Conservation (phyloP, 2,329 filamentous ascomycete genomes). For the Stromatinia cepivora region DNA sequence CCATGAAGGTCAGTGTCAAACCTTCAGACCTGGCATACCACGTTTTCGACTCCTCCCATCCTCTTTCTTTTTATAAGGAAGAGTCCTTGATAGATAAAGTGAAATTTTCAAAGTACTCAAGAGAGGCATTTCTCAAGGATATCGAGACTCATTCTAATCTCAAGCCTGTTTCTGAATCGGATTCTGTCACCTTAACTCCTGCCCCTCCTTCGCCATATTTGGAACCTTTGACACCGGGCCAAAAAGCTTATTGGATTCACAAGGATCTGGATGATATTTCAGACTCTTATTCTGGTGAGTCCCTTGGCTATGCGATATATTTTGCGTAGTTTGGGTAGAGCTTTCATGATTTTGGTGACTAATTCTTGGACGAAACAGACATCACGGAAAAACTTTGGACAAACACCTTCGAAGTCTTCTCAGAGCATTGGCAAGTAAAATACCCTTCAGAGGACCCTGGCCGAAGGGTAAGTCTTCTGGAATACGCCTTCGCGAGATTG, state of each 20-base stretch:
- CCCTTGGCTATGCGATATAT: background rate
- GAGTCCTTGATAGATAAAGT: background rate
- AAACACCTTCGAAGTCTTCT: background rate
- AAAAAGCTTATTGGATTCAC: background rate
- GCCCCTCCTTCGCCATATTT: background rate
- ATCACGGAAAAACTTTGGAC: background rate
- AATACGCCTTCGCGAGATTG: background rate
- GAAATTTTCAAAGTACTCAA: background rate
- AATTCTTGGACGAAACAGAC: background rate
- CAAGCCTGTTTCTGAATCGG: background rate
- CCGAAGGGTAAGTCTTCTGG: background rate
- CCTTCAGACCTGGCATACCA: conserved; percentile 10
- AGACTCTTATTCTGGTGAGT: background rate
- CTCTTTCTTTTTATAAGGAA: background rate
- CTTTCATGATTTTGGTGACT: background rate
- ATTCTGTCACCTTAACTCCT: background rate
- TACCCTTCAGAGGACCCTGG: background rate
- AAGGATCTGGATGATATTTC: background rate
- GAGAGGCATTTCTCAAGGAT: background rate
- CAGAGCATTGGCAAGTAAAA: background rate
- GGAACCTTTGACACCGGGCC: background rate
- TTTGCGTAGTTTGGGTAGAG: too few species aligned
- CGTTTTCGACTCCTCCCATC: background rate
- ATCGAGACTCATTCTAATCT: background rate
- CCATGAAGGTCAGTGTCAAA: conserved; percentile 3